Conservation (phyloP, 2,329 filamentous ascomycete species). For the Epichloe hybrida region DNA sequence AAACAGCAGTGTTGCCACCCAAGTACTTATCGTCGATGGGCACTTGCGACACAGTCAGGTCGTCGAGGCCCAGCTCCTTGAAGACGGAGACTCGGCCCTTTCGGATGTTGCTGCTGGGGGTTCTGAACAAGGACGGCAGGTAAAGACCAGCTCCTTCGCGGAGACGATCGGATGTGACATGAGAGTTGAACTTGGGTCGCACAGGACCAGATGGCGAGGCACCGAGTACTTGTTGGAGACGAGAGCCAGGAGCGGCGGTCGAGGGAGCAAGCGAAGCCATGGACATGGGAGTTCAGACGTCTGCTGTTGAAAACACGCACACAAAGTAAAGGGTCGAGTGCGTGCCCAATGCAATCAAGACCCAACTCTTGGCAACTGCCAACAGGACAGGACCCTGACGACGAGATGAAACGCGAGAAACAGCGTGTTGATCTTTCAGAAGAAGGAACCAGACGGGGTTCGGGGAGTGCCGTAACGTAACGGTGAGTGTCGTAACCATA, state of each 20-base stretch:
- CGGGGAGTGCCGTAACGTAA: too few species aligned
- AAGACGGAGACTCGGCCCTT: conserved; percentile 40
- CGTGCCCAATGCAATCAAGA: too few species aligned
- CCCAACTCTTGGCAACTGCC: too few species aligned
- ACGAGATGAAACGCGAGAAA: too few species aligned
- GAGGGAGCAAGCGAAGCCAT: conserved; percentile 1
- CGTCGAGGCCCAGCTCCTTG: conserved; percentile 34
- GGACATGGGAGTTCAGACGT: background rate
- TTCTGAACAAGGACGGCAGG: conserved; percentile 25
- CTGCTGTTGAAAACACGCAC: too few species aligned
- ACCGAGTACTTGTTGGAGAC: conserved; percentile 1
- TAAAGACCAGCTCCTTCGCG: conserved; percentile 30
- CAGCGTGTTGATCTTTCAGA: too few species aligned
- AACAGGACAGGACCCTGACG: too few species aligned
- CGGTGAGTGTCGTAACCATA: too few species aligned
- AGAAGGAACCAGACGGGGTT: too few species aligned
- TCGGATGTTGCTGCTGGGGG: conserved; percentile 28
- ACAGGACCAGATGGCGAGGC: conserved; percentile 7
- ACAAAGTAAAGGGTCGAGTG: too few species aligned
- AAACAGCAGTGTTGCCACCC: background rate
- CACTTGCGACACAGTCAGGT: conserved; percentile 6
- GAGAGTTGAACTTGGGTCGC: conserved; percentile 37
- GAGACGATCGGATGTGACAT: conserved; percentile 35
- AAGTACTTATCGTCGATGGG: background rate
- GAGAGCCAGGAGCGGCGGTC: background rate